A percentile compares a stretch with the other conserved stretches of the same genome.
Evolutionary conservation across 768 basidiomycete genomes (phyloP).

Genomic region (Leccinum pellstonianum): DNA sequence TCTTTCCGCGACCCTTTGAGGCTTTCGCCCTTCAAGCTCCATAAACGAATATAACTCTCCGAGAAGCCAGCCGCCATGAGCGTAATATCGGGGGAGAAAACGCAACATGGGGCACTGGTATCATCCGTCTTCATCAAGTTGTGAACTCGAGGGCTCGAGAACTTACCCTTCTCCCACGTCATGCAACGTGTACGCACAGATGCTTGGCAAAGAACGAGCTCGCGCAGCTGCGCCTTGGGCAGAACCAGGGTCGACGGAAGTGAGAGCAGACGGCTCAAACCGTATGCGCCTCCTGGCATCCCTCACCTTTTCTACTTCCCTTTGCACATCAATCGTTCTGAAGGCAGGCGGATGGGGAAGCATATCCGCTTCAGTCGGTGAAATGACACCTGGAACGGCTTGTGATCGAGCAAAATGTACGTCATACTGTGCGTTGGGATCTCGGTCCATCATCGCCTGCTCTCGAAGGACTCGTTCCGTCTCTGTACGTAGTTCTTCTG

Average conservation of each 20-base stretch:
- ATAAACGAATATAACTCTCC: slow-evolving; percentile 92
- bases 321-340: slow-evolving; percentile 81
- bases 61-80: slow-evolving; percentile 94
- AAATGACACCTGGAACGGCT: slow-evolving; percentile 51
- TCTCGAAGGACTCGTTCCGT: slow-evolving; percentile 78
- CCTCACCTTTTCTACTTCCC: slow-evolving; percentile 86
- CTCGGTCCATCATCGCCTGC: slow-evolving; percentile 73
- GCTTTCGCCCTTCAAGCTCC: slow-evolving; percentile 93
- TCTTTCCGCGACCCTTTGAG: slow-evolving; percentile 76
- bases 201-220: slow-evolving; percentile 78
- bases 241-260: slow-evolving; percentile 55
- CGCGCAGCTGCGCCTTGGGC: slow-evolving; percentile 53
- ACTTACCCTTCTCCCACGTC: slow-evolving; percentile 92
- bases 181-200: slow-evolving; percentile 94
- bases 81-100: slow-evolving; percentile 89
- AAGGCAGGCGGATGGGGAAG: slow-evolving; percentile 81
- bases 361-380: slow-evolving; percentile 70
- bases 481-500: slow-evolving; percentile 79
- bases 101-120: slow-evolving; percentile 74
- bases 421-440: slow-evolving; percentile 66
- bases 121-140: slow-evolving; percentile 12
- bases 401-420: slow-evolving; percentile 51
- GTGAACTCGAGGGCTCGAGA: background rate
- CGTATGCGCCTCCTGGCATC: slow-evolving; percentile 92
- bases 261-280: slow-evolving; percentile 70